Percentiles rank a stretch among this genome's conserved stretches.
Evolutionary conservation across 2,329 filamentous ascomycete species (phyloP).

Genomic region (Cercospora beticola): DNA sequence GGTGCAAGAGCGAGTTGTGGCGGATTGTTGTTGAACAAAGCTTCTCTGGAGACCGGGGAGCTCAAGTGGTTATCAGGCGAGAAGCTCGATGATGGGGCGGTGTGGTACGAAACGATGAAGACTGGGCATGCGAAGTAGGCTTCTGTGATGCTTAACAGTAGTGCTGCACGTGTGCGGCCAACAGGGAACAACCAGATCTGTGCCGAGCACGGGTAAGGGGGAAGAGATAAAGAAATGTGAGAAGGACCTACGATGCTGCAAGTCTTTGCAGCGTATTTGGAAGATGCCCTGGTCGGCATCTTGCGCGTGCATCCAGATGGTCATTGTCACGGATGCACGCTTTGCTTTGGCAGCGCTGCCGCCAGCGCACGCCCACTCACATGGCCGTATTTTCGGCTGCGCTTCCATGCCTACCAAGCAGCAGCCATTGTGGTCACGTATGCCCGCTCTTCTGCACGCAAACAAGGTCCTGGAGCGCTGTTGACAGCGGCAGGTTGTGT

Average conservation of each 20-base stretch:
- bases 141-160: slow-evolving; percentile 24
- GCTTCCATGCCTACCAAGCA: slow-evolving; percentile 21
- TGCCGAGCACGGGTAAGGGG: slow-evolving; percentile 9
- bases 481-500: slow-evolving; percentile 25
- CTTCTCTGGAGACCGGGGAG: slow-evolving; percentile 11
- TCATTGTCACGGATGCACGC: slow-evolving; percentile 32
- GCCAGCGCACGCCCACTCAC: slow-evolving; percentile 32
- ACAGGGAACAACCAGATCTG: slow-evolving; percentile 10
- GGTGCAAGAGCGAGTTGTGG: not conserved
- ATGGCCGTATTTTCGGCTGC: slow-evolving; percentile 28
- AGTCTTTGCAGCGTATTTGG: slow-evolving; percentile 31
- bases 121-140: slow-evolving; percentile 23
- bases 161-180: slow-evolving; percentile 18
- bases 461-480: slow-evolving; percentile 24
- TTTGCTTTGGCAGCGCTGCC: slow-evolving; percentile 27
- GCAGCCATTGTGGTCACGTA: slow-evolving; percentile 24
- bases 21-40: slow-evolving; percentile 7
- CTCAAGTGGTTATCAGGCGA: slow-evolving; percentile 20
- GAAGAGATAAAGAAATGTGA: slow-evolving; percentile 18
- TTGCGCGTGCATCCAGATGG: slow-evolving; percentile 28
- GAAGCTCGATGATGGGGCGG: slow-evolving; percentile 25
- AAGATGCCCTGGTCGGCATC: slow-evolving; percentile 27
- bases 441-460: slow-evolving; percentile 26
- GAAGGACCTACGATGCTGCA: slow-evolving; percentile 27
- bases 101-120: slow-evolving; percentile 28